A percentile compares a stretch with the other conserved stretches of the same genome.
phyloP scores from a whole-genome alignment of 331 rosid genomes.

The Cydonia oblonga region DNA sequence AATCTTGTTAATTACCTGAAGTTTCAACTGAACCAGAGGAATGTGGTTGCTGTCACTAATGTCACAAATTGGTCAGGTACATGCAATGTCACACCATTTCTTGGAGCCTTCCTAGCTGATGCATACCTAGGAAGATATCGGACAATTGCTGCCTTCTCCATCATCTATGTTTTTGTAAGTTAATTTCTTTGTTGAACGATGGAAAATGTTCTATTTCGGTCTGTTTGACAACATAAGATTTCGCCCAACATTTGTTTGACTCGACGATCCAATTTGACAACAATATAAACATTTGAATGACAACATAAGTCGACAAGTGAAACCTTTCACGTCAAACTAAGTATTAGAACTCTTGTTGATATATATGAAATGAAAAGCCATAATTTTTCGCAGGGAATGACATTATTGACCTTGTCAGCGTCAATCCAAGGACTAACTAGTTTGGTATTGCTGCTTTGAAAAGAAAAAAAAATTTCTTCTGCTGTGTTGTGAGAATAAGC shows the following conservation, averaged over 20 bases:
- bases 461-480: too few relatives aligned
- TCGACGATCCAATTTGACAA: too few relatives aligned
- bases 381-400: slow-evolving; percentile 5
- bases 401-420: slow-evolving; percentile 3
- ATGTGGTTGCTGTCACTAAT: slow-evolving; percentile 4
- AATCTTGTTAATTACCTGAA: slow-evolving; percentile 10
- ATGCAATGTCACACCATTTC: slow-evolving; percentile 4
- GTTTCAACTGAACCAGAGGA: slow-evolving; percentile 10
- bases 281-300: not conserved
- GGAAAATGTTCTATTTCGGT: not conserved
- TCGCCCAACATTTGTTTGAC: not conserved
- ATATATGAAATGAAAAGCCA: not conserved
- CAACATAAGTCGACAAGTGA: not conserved
- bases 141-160: not conserved
- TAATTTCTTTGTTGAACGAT: not conserved
- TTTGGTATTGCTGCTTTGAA: too few relatives aligned
- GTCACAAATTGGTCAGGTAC: slow-evolving; percentile 13
- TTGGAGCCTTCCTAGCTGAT: slow-evolving; percentile 14
- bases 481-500: too few relatives aligned
- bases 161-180: slow-evolving; percentile 3
- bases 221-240: not conserved
- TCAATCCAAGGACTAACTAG: not conserved
- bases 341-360: not conserved
- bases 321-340: not conserved
- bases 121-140: slow-evolving; percentile 2